Percentiles rank a stretch among this genome's conserved stretches.
Evolutionary conservation across 2,329 filamentous ascomycete species (phyloP).

Genomic region (Claviceps monticola): DNA sequence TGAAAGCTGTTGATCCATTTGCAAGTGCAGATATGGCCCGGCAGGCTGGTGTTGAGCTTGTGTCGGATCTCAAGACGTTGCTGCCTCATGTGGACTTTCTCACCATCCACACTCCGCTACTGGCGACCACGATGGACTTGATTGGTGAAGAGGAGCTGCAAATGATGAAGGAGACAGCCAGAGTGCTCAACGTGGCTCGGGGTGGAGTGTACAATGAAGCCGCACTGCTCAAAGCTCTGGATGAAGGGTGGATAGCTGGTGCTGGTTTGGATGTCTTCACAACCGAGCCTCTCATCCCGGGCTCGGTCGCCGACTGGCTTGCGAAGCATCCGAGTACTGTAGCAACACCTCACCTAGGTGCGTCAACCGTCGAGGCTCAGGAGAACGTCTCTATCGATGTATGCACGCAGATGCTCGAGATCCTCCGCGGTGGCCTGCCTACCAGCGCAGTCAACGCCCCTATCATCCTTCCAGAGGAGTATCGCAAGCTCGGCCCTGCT

Average conservation of each 20-base stretch:
- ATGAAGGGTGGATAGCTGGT: conserved; percentile 58
- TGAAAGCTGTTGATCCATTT: conserved; percentile 65
- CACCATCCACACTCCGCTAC: conserved; percentile 68
- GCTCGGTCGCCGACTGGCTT: conserved; percentile 46
- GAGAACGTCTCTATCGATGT: conserved; percentile 76
- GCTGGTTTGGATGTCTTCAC: conserved; percentile 74
- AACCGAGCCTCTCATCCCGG: conserved; percentile 47
- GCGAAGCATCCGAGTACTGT: conserved; percentile 59
- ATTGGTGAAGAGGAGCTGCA: conserved; percentile 52
- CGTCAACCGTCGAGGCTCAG: conserved; percentile 69
- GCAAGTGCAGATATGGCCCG: conserved; percentile 58
- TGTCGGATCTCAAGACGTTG: conserved; percentile 41
- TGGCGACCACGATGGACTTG: conserved; percentile 63
- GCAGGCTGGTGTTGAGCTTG: conserved; percentile 50
- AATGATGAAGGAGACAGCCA: conserved; percentile 58
- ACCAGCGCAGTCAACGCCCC: conserved; percentile 70
- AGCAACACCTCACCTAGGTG: conserved; percentile 66
- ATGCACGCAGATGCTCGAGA: conserved; percentile 63
- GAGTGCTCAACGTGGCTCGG: conserved; percentile 66
- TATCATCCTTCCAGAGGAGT: conserved; percentile 69
- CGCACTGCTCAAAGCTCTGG: conserved; percentile 55
- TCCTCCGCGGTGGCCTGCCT: conserved; percentile 58
- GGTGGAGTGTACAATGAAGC: conserved; percentile 70
- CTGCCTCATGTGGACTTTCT: conserved; percentile 60
- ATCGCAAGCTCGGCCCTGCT: conserved; percentile 63